Evolutionary conservation across 2,329 filamentous ascomycete species (phyloP), one percentile per base, ranked within the genome.

Genomic region (Clarireedia paspali): DNA sequence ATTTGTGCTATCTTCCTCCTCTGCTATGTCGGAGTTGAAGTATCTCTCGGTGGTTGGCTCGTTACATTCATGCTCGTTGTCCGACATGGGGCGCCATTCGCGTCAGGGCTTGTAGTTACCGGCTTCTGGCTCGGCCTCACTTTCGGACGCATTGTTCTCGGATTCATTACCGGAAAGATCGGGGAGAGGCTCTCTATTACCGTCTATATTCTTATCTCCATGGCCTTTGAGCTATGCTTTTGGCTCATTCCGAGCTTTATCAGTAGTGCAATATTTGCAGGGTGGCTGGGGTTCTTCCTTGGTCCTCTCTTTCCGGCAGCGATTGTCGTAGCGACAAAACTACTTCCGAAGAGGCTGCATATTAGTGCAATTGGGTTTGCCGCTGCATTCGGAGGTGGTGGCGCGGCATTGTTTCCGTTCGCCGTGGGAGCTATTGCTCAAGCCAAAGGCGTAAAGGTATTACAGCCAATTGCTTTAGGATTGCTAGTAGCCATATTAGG

Each of bases 81-180:
- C 17, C 80, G 91, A 10, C 70, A 86, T 44, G 88, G 84, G 2
- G 78, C 76, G 20, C 74, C 82, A 0, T 94, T 92, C 64, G 77
- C 83, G 2, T 85, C 86, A 38, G 90, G 90, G 2, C 81, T 95
- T 73, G 83, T 83, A 0, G 87, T 83, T 0, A 92, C 88, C 0
- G 85, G 88, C 0, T 95, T 92, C 72, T 95, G 90, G 90, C 78
- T 91, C 26, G 90, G 89, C 0, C 75, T 95, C 55, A 91, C 89
- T 0, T 70, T 89, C 0, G 90, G 90, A 0, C 77, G 90, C 2
- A 74, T 94, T 1, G 70, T 85, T 0, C 71, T 95, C 9, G 89
- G 89, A 0, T 94, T 95, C 62, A 75, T 91, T 4, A 95, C 89
- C 0, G 85, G 85, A 1, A 74, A 77, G 1, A 74, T 89, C 38